Evolutionary conservation across 768 basidiomycete genomes (phyloP).

Genomic region (Termitomyces sp.): DNA sequence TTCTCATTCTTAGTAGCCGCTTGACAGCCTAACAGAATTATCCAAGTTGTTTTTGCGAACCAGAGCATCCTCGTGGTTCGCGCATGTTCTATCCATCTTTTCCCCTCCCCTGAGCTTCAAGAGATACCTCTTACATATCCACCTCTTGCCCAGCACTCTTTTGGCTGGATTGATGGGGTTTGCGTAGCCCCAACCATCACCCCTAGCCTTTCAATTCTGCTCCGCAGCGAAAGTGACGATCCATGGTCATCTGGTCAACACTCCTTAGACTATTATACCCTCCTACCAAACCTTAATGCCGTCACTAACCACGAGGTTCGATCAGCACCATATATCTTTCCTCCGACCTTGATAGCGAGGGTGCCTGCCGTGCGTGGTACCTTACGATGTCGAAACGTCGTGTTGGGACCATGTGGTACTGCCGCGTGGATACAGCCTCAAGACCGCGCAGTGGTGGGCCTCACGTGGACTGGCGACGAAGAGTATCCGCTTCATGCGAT

Average conservation of each 20-base stretch:
- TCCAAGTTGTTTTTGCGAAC: slow-evolving; percentile 45
- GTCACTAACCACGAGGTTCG: not conserved
- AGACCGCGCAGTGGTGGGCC: slow-evolving; percentile 34
- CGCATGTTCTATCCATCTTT: slow-evolving; percentile 53
- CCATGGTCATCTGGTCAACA: slow-evolving; percentile 50
- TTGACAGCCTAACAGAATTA: slow-evolving; percentile 41
- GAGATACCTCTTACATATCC: slow-evolving; percentile 20
- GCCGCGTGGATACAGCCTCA: slow-evolving; percentile 61
- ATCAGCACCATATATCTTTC: slow-evolving; percentile 36
- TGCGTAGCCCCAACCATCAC: slow-evolving; percentile 26
- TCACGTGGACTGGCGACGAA: slow-evolving; percentile 19
- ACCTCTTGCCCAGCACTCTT: slow-evolving; percentile 41
- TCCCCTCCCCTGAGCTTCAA: slow-evolving; percentile 39
- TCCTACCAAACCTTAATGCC: slow-evolving; percentile 29
- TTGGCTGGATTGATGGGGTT: slow-evolving; percentile 66
- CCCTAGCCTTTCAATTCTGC: slow-evolving; percentile 40
- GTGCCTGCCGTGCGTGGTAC: slow-evolving; percentile 42
- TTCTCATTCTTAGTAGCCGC: not conserved
- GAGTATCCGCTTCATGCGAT: slow-evolving; percentile 18
- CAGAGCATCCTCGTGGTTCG: slow-evolving; percentile 51
- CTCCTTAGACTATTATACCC: slow-evolving; percentile 46
- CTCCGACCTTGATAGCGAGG: slow-evolving; percentile 34
- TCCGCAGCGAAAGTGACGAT: slow-evolving; percentile 55
- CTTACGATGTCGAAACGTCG: slow-evolving; percentile 48
- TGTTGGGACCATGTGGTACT: slow-evolving; percentile 50